Percentiles rank a stretch among this genome's conserved stretches.
phyloP scores from a whole-genome alignment of 1,284 basidiomycete genomes.

The Pholiota adiposa region DNA sequence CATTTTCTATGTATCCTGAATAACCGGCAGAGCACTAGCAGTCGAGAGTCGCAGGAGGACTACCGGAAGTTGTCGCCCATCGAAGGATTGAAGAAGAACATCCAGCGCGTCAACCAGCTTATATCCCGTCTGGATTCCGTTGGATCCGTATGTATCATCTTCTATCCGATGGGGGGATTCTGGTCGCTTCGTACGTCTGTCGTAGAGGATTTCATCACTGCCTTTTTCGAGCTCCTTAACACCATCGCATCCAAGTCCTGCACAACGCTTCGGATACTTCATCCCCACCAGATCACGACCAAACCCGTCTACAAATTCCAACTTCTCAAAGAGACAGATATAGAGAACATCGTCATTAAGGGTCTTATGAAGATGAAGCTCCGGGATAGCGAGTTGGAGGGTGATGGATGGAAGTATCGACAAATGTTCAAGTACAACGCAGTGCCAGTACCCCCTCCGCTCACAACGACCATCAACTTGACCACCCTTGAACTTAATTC shows the following conservation, averaged over 20 bases:
- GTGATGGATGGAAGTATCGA: conserved; percentile 18
- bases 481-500: conserved; percentile 16
- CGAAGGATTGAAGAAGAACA: conserved; percentile 10
- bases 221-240: conserved; percentile 14
- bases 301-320: conserved; percentile 16
- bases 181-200: conserved; percentile 15
- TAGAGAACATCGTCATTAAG: conserved; percentile 1
- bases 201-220: conserved; percentile 11
- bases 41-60: conserved; percentile 5
- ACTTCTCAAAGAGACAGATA: background rate
- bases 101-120: conserved; percentile 13
- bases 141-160: conserved; percentile 10
- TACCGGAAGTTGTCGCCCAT: conserved; percentile 10
- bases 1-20: conserved; percentile 17
- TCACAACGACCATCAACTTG: background rate
- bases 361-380: background rate
- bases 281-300: conserved; percentile 9
- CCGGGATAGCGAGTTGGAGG: conserved; percentile 4
- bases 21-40: conserved; percentile 4
- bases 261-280: conserved; percentile 13
- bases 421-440: conserved; percentile 3
- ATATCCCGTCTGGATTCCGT: conserved; percentile 14
- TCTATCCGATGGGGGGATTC: conserved; percentile 13
- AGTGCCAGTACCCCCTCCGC: background rate
- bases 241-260: conserved; percentile 12